These are phyloP conservation scores for Asterella californica DNA, from an alignment of 225 moss, liverwort and hornwort genomes.

Conservation along the genomic window DNA sequence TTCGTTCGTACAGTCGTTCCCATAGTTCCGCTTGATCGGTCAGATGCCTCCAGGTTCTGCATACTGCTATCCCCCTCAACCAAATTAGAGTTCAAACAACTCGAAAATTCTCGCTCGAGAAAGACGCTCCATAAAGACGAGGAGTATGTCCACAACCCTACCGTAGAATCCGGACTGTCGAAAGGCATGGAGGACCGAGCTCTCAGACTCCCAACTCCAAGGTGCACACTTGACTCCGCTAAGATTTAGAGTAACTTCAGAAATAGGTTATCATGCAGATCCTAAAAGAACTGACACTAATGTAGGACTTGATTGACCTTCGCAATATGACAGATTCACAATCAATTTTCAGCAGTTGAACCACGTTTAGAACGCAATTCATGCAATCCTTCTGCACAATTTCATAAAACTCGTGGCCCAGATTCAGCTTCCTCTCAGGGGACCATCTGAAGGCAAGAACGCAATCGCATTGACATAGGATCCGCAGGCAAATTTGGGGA, in stretches of 20 bases:
- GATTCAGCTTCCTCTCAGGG: background rate
- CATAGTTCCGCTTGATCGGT: slow-evolving; percentile 23
- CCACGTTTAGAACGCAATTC: background rate
- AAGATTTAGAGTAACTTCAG: background rate
- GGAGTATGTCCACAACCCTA: background rate
- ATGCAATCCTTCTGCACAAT: background rate
- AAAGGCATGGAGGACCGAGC: background rate
- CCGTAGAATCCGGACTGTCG: background rate
- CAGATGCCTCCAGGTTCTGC: slow-evolving; percentile 31
- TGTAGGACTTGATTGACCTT: too few relatives aligned
- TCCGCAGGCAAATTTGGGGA: too few relatives aligned
- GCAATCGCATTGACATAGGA: background rate
- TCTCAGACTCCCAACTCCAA: too few relatives aligned
- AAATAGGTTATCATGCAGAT: too few relatives aligned
- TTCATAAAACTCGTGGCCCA: too few relatives aligned
- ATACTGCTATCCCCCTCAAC: slow-evolving; percentile 19
- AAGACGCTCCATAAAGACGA: background rate
- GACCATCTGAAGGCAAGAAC: background rate
- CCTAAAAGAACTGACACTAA: too few relatives aligned
- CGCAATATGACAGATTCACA: background rate
- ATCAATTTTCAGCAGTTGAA: background rate
- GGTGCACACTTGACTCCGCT: too few relatives aligned
- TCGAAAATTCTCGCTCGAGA: background rate
- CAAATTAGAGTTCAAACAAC: background rate
- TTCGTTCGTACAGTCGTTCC: slow-evolving; percentile 19